A percentile compares a stretch with the other conserved stretches of the same genome.
Conservation (phyloP, 2,329 filamentous ascomycete species). For the Fusarium coicis region DNA sequence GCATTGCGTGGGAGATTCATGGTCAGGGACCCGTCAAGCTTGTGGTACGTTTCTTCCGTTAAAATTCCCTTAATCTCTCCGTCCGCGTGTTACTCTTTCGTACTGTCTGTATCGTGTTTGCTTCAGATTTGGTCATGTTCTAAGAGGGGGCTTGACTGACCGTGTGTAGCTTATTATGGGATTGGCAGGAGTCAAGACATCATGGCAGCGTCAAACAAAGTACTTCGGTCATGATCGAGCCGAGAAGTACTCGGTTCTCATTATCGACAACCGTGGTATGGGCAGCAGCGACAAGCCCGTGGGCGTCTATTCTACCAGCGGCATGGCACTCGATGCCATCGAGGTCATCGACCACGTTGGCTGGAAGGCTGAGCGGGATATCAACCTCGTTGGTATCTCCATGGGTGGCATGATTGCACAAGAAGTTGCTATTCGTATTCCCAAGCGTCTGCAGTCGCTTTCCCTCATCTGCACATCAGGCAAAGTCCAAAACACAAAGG, state of each 20-base stretch:
- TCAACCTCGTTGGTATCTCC: slow-evolving; percentile 80
- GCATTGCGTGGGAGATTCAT: slow-evolving; percentile 84
- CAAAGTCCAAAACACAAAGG: slow-evolving; percentile 67
- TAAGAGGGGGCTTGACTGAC: not conserved
- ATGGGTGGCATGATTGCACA: slow-evolving; percentile 95
- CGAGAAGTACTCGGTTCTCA: slow-evolving; percentile 75
- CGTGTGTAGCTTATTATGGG: slow-evolving; percentile 79
- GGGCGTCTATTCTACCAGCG: slow-evolving; percentile 80
- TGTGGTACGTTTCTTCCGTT: slow-evolving; percentile 66
- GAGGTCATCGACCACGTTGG: slow-evolving; percentile 76
- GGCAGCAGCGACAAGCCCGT: slow-evolving; percentile 82
- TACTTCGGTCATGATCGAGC: slow-evolving; percentile 80
- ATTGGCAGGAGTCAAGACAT: slow-evolving; percentile 72
- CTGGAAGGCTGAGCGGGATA: slow-evolving; percentile 66
- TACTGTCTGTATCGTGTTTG: not conserved
- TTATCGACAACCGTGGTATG: slow-evolving; percentile 88
- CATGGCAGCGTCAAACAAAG: slow-evolving; percentile 86
- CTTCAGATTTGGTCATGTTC: not conserved
- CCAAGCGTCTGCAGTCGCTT: slow-evolving; percentile 64
- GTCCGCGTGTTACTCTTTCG: slow-evolving; percentile 1
- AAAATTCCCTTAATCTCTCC: slow-evolving; percentile 18
- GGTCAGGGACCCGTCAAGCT: slow-evolving; percentile 77
- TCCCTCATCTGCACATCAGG: slow-evolving; percentile 72
- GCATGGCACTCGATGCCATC: slow-evolving; percentile 83
- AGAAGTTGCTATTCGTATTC: slow-evolving; percentile 72